Conservation (phyloP, 345 rosid species). For the Moringa oleifera region DNA sequence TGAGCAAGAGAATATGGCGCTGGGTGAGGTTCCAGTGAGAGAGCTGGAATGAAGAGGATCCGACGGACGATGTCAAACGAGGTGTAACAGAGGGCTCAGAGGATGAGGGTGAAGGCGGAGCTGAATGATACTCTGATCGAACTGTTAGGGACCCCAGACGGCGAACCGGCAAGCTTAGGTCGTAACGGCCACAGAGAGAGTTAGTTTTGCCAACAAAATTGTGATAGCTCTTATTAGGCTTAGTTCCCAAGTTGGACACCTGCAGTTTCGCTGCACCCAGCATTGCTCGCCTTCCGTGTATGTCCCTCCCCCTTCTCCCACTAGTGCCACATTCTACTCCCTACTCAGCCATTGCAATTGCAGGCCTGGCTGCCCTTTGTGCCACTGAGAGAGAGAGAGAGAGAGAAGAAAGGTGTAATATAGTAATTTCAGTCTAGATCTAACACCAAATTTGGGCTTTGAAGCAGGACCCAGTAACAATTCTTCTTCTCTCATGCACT, state of each 20-base stretch:
- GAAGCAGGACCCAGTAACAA: too few relatives aligned
- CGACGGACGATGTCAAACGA: constrained; percentile 47
- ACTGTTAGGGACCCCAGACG: constrained; percentile 19
- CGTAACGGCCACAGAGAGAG: constrained; percentile 13
- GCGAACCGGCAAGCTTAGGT: constrained; percentile 19
- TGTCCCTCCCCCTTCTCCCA: constrained; percentile 9
- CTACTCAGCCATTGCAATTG: too few relatives aligned
- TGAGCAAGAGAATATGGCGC: constrained; percentile 60
- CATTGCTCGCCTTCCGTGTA: constrained; percentile 27
- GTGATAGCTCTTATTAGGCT: too few relatives aligned
- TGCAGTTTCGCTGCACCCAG: constrained; percentile 20
- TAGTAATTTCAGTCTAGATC: too few relatives aligned
- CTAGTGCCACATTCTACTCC: too few relatives aligned
- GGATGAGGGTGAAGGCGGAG: constrained; percentile 10
- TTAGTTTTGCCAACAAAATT: not conserved
- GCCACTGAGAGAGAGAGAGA: too few relatives aligned
- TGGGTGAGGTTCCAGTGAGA: constrained; percentile 59
- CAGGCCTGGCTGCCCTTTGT: too few relatives aligned
- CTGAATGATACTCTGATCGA: constrained; percentile 23
- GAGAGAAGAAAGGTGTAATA: too few relatives aligned
- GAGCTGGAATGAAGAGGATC: constrained; percentile 43
- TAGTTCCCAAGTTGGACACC: constrained; percentile 3
- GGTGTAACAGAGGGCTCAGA: constrained; percentile 33
- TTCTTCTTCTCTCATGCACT: too few relatives aligned
- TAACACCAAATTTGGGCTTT: too few relatives aligned